Base-by-base conservation (phyloP, 2,329 filamentous ascomycete genomes). In the Cladosporium sp. region DNA sequence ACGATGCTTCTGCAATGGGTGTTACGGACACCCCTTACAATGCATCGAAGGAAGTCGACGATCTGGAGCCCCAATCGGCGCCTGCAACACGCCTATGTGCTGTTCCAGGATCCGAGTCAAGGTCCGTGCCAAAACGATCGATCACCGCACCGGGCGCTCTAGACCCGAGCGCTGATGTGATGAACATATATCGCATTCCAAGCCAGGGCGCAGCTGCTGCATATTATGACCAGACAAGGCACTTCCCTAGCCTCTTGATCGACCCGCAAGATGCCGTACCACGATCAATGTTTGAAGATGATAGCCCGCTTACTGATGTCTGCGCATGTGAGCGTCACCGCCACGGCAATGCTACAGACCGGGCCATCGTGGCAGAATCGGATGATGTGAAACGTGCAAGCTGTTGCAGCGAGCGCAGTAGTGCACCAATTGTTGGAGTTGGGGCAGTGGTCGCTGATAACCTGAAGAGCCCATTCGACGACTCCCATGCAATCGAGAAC, bases 151-250 rank as follows among this genome's bases (percentile, higher is more conserved):
- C 68, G 39, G 67, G 65, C 9, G 65, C 65, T 15, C 19, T 69
- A 5, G 63, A 67, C 36, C 9, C 34, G 19, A 39, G 43, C n/a
- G 42, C 30, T 20, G 34, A 37, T 30, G 39, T n/a, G 5, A 43
- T 71, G 45, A 67, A 71, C 64, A 71, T 71, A 36, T 72, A 72
- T 51, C 59, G 62, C 14, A 64, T 70, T 17, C 66, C 69, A 7
- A 70, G 66, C 34, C 64, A 67, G n/a, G 70, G 70, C n/a, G 64
- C 65, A 38, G 70, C 70, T 9, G 68, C 68, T 3, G 62, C 65
- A 30, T 73, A 72, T 56, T 73, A 71, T 51, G 64, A 72, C 59
- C 47, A 60, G 8, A 65, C 55, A n/a, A 51, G 54, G 25, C 63
- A 60, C 30, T 67, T 67, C 36, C 62, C 63, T 14, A 65, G 62